These are phyloP conservation scores for Triticum dicoccoides DNA, from an alignment of 176 grass and related monocot genomes.

Conservation along the genomic window DNA sequence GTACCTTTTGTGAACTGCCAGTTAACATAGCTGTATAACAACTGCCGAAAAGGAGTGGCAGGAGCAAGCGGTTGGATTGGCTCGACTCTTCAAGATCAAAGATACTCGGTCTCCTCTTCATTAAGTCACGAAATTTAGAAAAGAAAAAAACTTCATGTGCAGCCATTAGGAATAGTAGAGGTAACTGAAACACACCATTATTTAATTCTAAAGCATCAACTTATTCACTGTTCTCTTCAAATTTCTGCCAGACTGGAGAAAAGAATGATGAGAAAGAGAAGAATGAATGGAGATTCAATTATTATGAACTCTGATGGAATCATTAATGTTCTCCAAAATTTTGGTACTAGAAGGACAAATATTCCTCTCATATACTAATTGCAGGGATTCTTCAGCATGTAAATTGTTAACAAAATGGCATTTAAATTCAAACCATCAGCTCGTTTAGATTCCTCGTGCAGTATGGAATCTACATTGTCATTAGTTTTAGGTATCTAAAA, in stretches of 20 bases:
- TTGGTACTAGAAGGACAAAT: slow-evolving; percentile 8
- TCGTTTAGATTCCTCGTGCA: neutral
- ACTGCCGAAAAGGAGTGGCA: too few relatives aligned
- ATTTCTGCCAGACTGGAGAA: slow-evolving; percentile 91
- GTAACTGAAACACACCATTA: slow-evolving; percentile 44
- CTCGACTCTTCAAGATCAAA: too few relatives aligned
- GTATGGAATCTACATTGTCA: neutral
- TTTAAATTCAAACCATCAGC: neutral
- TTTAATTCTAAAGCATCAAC: slow-evolving; percentile 91
- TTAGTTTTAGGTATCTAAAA: neutral
- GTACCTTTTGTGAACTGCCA: neutral
- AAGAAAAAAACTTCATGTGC: neutral
- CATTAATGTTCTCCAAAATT: neutral
- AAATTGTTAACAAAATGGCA: neutral
- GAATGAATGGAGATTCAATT: neutral
- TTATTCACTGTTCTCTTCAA: slow-evolving; percentile 93
- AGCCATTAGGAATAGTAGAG: slow-evolving; percentile 57
- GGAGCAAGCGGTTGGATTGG: too few relatives aligned
- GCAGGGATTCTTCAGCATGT: neutral
- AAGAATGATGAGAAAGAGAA: slow-evolving; percentile 3
- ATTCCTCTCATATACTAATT: neutral
- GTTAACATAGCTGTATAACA: neutral
- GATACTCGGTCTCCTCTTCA: too few relatives aligned
- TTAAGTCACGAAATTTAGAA: too few relatives aligned
- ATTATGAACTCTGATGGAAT: neutral